Evolutionary conservation across 176 grass and related monocot genomes (phyloP).

Genomic region (Miscanthus lutarioriparius): DNA sequence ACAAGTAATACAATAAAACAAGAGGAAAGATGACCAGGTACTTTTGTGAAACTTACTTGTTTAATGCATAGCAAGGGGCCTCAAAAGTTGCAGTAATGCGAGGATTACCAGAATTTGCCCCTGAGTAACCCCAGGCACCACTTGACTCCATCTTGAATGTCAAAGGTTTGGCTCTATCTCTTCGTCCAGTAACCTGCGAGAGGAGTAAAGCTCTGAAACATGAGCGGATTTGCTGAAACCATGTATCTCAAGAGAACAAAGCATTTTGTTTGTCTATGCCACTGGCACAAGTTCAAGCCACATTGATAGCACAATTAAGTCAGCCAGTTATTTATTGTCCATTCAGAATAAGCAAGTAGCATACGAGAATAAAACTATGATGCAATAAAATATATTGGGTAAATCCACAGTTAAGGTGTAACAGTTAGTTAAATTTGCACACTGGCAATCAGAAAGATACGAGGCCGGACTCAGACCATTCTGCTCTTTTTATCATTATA

Average conservation of each 20-base stretch:
- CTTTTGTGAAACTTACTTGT: slow-evolving; percentile 71
- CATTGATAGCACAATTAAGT: not conserved
- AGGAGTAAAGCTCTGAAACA: slow-evolving; percentile 16
- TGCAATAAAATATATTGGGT: not conserved
- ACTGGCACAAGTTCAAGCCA: not conserved
- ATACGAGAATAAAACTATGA: not conserved
- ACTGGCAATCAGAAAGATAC: not conserved
- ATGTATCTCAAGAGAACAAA: slow-evolving; percentile 16
- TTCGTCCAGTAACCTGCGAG: slow-evolving; percentile 84
- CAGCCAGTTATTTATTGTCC: not conserved
- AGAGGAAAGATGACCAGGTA: not conserved
- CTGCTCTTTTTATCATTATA: not conserved
- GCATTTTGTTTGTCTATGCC: not conserved
- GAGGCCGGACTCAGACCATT: not conserved
- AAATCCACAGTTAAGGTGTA: not conserved
- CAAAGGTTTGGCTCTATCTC: slow-evolving; percentile 90
- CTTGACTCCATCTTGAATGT: slow-evolving; percentile 95
- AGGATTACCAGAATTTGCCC: slow-evolving; percentile 82
- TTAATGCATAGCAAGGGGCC: slow-evolving; percentile 90
- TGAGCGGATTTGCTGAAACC: not conserved
- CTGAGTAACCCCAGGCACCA: slow-evolving; percentile 91
- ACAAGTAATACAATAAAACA: not conserved
- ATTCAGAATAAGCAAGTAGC: not conserved
- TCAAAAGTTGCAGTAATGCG: slow-evolving; percentile 75
- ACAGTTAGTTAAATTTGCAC: not conserved